Percentiles rank a stretch among this genome's conserved stretches.
These are phyloP conservation scores for Leccinum pellstonianum DNA, from an alignment of 768 basidiomycete genomes.

Conservation along the genomic window DNA sequence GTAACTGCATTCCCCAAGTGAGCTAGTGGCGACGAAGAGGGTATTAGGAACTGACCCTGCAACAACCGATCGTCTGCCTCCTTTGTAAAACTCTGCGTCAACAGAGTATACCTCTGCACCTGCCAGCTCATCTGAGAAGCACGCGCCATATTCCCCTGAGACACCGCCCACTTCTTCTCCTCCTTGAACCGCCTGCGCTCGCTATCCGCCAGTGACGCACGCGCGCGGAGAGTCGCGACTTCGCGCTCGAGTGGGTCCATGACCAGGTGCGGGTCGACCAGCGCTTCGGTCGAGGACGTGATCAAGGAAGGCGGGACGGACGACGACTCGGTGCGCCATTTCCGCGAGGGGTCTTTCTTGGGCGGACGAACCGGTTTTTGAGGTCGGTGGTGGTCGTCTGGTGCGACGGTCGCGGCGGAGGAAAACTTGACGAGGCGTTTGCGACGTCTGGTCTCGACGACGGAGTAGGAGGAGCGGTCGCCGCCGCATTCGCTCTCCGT, in stretches of 20 bases:
- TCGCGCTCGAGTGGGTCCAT: constrained; percentile 72
- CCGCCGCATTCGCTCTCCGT: constrained; percentile 16
- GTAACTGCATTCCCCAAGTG: constrained; percentile 20
- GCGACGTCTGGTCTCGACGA: constrained; percentile 28
- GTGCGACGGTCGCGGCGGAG: constrained; percentile 25
- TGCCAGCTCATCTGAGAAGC: constrained; percentile 83
- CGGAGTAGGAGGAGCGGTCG: constrained; percentile 2
- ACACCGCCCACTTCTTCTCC: constrained; percentile 83
- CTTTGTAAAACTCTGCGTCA: constrained; percentile 77
- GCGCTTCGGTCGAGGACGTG: constrained; percentile 63
- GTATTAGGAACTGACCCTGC: constrained; percentile 46
- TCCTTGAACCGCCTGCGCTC: constrained; percentile 82
- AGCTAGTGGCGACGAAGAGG: constrained; percentile 2
- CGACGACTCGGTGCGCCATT: constrained; percentile 34
- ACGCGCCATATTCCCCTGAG: constrained; percentile 71
- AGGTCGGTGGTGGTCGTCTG: constrained; percentile 9
- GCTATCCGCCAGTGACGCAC: constrained; percentile 79
- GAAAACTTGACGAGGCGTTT: constrained; percentile 50
- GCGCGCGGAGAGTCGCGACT: constrained; percentile 69
- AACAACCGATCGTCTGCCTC: constrained; percentile 72
- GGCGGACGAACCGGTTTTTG: constrained; percentile 27
- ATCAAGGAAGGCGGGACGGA: constrained; percentile 50
- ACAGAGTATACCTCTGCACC: constrained; percentile 73
- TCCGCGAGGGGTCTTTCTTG: constrained; percentile 29
- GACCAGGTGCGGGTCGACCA: constrained; percentile 54